Evolutionary conservation across 2,329 filamentous ascomycete species (phyloP).

Genomic region (Venturiaceae sp.): DNA sequence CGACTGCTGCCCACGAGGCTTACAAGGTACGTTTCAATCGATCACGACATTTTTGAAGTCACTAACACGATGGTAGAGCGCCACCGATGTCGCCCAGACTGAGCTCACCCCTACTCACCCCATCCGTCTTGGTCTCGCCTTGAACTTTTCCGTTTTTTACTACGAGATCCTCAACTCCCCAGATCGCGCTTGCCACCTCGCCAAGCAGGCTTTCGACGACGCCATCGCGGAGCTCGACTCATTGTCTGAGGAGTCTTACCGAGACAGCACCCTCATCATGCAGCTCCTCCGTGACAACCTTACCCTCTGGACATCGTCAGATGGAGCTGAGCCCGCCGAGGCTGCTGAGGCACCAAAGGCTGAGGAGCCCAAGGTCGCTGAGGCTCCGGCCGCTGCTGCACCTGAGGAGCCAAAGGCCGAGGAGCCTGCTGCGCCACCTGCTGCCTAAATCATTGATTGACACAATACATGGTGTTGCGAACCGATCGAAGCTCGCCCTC

Average conservation of each 20-base stretch:
- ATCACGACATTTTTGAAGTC: not conserved
- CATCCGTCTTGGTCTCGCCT: conserved; percentile 91
- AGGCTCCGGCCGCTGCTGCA: conserved; percentile 2
- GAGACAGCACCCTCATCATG: conserved; percentile 99
- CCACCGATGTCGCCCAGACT: conserved; percentile 95
- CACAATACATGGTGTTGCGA: not conserved
- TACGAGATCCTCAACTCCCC: conserved; percentile 99
- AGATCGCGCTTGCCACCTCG: conserved; percentile 93
- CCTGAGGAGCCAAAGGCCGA: conserved; percentile 1
- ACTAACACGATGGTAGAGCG: conserved; percentile 51
- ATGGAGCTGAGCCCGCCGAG: conserved; percentile 56
- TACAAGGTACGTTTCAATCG: conserved; percentile 67
- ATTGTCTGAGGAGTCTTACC: conserved; percentile 95
- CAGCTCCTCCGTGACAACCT: conserved; percentile 97
- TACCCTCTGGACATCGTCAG: conserved; percentile 94
- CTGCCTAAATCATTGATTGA: not conserved
- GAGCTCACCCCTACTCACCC: conserved; percentile 96
- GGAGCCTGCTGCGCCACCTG: conserved; percentile 5
- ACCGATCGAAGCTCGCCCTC: not conserved
- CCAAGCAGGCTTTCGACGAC: conserved; percentile 98
- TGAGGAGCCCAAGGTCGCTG: conserved; percentile 2
- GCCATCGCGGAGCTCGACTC: conserved; percentile 98
- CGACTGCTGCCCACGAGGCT: conserved; percentile 81
- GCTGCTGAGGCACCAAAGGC: conserved; percentile 7
- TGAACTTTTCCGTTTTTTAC: conserved; percentile 99